Conservation (phyloP, 352 stramenopile genomes). For the Phytophthora pinifolia region DNA sequence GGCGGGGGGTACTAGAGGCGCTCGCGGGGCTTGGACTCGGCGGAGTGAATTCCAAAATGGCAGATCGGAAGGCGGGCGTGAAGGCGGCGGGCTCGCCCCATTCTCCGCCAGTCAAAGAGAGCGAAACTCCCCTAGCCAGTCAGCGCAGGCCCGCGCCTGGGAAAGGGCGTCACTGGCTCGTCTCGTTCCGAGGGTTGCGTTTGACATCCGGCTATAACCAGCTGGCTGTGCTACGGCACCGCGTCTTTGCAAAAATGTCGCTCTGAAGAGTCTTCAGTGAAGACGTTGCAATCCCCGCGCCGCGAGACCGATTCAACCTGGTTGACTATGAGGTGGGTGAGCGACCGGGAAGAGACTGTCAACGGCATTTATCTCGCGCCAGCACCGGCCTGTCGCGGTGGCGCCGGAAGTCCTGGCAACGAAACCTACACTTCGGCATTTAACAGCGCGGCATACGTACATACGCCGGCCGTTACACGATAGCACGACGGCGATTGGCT, state of each 20-base stretch:
- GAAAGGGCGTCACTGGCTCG: constrained; percentile 23
- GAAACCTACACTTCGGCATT: neutral
- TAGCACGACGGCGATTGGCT: too few relatives aligned
- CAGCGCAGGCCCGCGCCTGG: constrained; percentile 18
- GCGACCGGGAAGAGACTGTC: neutral
- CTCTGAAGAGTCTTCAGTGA: too few relatives aligned
- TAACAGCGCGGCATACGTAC: neutral
- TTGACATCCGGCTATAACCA: constrained; percentile 12
- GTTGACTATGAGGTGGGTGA: too few relatives aligned
- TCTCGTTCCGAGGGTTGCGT: constrained; percentile 20
- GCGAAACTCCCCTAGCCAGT: constrained; percentile 34
- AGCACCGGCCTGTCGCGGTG: constrained; percentile 15
- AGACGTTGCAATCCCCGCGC: too few relatives aligned
- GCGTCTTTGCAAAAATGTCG: constrained; percentile 22
- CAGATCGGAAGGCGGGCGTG: neutral
- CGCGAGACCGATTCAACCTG: too few relatives aligned
- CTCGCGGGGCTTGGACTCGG: constrained; percentile 40
- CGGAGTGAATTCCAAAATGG: constrained; percentile 87
- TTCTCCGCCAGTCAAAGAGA: constrained; percentile 35
- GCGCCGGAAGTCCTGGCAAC: constrained; percentile 5
- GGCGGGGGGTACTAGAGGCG: constrained; percentile 27
- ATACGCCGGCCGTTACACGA: too few relatives aligned
- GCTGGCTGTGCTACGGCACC: constrained; percentile 3
- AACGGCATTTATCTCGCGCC: constrained; percentile 9
- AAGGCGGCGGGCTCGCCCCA: neutral